Base-by-base conservation (phyloP, 352 stramenopile species). In the Phytophthora rubi region DNA sequence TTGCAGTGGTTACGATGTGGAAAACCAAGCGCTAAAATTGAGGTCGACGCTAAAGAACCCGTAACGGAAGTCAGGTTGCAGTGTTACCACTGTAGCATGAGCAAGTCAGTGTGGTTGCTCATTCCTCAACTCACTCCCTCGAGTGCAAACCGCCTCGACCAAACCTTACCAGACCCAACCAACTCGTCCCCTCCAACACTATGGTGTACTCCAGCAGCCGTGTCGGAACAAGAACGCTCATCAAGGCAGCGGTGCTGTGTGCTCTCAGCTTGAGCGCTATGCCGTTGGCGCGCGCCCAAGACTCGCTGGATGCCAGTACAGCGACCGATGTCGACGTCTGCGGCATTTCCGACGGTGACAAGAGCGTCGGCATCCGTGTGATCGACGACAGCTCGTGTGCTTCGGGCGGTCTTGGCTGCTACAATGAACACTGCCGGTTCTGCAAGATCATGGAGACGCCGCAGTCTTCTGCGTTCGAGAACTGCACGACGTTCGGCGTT, bases 401-500 rank as follows among this genome's bases (percentile, higher is more conserved):
- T 45, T 45, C 37, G 37, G 37, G 37, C 0, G 37, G 37, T 45
- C 37, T 45, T 8, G 37, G 37, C 13, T 45, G 37, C 37, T 45
- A 45, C 37, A 45, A 28, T 53, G 13, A 55, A 7, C 2, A 28
- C 47, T 6, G 37, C 37, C 37, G 37, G 37, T 45, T 45, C 37
- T 45, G 37, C 37, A 45, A 45, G 37, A 45, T 45, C 37, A 13
- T 45, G 4, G 37, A 45, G 37, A 87, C 77, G 0, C 18, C 62
- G 1, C 71, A 86, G 56, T 87, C 79, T 2, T 53, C 62, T 15
- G 60, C 67, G n/a, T 77, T 77, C 26, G 70, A 73, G 18, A 37
- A 65, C n/a, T 77, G 73, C 53, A 70, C 44, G 54, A 77, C 8
- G 48, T 77, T 4, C 73, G 70, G 45, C 65, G 70, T 4, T 70